These are phyloP conservation scores for Fusarium coicis DNA, from an alignment of 2,329 filamentous ascomycete genomes.

Conservation along the genomic window DNA sequence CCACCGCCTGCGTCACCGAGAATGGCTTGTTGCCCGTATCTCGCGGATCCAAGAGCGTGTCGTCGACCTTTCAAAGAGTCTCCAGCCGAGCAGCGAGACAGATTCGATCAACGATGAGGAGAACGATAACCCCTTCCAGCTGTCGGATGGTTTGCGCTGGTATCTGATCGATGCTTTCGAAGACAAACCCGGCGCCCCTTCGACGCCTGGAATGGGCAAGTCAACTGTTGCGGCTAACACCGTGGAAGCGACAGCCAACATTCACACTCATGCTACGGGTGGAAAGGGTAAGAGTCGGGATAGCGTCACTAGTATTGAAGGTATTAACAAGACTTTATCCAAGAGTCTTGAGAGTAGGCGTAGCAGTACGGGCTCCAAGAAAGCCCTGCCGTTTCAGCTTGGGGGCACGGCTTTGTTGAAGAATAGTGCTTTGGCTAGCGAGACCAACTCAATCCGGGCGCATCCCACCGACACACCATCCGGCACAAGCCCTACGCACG, in stretches of 20 bases:
- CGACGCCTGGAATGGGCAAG: slow-evolving; percentile 91
- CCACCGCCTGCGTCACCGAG: slow-evolving; percentile 83
- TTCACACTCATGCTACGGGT: slow-evolving; percentile 61
- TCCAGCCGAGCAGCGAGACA: slow-evolving; percentile 63
- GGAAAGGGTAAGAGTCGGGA: slow-evolving; percentile 58
- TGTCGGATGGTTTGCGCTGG: slow-evolving; percentile 95
- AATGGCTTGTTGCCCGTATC: slow-evolving; percentile 97
- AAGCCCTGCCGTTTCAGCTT: slow-evolving; percentile 69
- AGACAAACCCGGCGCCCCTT: slow-evolving; percentile 90
- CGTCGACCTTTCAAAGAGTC: slow-evolving; percentile 87
- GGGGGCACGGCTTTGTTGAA: slow-evolving; percentile 56
- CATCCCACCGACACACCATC: slow-evolving; percentile 56
- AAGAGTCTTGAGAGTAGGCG: slow-evolving; percentile 92
- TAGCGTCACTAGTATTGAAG: slow-evolving; percentile 70
- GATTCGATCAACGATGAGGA: slow-evolving; percentile 71
- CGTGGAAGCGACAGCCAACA: slow-evolving; percentile 85
- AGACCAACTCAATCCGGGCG: slow-evolving; percentile 68
- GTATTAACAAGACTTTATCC: slow-evolving; percentile 80
- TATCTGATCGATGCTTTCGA: slow-evolving; percentile 94
- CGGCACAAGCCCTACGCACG: slow-evolving; percentile 55
- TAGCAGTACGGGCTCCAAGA: slow-evolving; percentile 87
- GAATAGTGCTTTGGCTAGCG: slow-evolving; percentile 65
- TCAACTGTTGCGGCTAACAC: slow-evolving; percentile 89
- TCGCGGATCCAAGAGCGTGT: slow-evolving; percentile 91
- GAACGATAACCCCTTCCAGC: slow-evolving; percentile 96